Conservation (phyloP, 768 basidiomycete species). For the Boletus huronensis region DNA sequence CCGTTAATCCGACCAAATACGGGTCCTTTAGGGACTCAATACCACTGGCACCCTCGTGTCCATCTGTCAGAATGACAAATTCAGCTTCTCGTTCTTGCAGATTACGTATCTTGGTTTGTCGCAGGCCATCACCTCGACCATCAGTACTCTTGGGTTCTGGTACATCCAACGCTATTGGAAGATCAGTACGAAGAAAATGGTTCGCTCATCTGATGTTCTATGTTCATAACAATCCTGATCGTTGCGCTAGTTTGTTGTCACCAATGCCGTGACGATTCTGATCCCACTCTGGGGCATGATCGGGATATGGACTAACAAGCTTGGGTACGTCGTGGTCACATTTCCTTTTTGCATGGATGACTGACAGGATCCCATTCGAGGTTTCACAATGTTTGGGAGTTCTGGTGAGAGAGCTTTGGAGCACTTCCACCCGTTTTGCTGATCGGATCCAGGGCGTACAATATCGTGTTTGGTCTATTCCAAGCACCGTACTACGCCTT, state of each 20-base stretch:
- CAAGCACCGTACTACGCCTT: constrained; percentile 88
- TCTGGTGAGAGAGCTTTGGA: constrained; percentile 52
- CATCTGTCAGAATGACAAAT: constrained; percentile 80
- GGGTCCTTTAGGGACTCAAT: constrained; percentile 58
- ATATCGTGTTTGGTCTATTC: constrained; percentile 75
- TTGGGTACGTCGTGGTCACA: constrained; percentile 51
- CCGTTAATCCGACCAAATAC: background rate
- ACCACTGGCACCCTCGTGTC: constrained; percentile 72
- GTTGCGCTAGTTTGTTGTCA: constrained; percentile 58
- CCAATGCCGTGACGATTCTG: constrained; percentile 70
- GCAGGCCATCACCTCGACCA: constrained; percentile 72
- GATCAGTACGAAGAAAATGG: constrained; percentile 80
- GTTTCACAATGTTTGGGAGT: constrained; percentile 84
- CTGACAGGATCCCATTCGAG: constrained; percentile 23
- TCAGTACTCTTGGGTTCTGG: constrained; percentile 76
- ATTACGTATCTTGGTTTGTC: constrained; percentile 76
- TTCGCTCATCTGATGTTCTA: constrained; percentile 21
- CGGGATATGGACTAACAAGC: constrained; percentile 72
- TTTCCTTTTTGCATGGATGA: background rate
- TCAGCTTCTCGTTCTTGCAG: constrained; percentile 76
- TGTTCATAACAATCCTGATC: background rate
- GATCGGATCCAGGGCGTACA: constrained; percentile 57
- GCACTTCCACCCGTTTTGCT: background rate
- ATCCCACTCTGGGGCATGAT: constrained; percentile 88
- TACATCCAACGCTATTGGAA: constrained; percentile 79